Conservation (phyloP, 805 yeast genomes). For the Naumovozyma baii region DNA sequence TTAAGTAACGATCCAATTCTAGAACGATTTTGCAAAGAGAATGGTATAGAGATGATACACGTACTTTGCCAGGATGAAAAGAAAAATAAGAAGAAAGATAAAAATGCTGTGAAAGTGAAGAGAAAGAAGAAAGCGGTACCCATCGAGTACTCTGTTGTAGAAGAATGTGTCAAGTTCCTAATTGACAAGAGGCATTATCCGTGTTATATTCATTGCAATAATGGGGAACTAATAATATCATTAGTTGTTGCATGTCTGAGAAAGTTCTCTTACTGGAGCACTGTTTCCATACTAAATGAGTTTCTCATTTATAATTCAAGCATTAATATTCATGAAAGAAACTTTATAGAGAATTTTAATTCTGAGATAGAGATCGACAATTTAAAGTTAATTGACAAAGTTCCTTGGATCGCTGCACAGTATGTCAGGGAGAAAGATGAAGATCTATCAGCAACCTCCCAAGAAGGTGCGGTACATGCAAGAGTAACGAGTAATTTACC, state of each 20-base stretch:
- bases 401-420: constrained; percentile 28
- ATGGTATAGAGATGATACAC: constrained; percentile 58
- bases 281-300: constrained; percentile 79
- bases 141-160: constrained; percentile 53
- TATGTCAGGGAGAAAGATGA: constrained; percentile 7
- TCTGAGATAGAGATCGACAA: constrained; percentile 52
- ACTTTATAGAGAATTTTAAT: constrained; percentile 70
- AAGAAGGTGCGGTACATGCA: background rate
- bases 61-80: constrained; percentile 48
- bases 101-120: constrained; percentile 39
- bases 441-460: background rate
- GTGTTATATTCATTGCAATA: constrained; percentile 73
- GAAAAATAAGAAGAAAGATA: constrained; percentile 7
- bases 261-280: constrained; percentile 77
- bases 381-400: constrained; percentile 20
- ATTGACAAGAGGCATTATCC: constrained; percentile 56
- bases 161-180: constrained; percentile 50
- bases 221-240: constrained; percentile 83
- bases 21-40: constrained; percentile 40
- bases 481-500: constrained; percentile 14
- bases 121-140: constrained; percentile 81
- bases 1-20: constrained; percentile 44
- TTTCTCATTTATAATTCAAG: constrained; percentile 67
- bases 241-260: constrained; percentile 79
- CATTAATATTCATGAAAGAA: constrained; percentile 72